Percentiles rank a stretch among this genome's conserved stretches.
Conservation (phyloP, 73 alveolate genomes). For the Paraurostyla sp. region DNA sequence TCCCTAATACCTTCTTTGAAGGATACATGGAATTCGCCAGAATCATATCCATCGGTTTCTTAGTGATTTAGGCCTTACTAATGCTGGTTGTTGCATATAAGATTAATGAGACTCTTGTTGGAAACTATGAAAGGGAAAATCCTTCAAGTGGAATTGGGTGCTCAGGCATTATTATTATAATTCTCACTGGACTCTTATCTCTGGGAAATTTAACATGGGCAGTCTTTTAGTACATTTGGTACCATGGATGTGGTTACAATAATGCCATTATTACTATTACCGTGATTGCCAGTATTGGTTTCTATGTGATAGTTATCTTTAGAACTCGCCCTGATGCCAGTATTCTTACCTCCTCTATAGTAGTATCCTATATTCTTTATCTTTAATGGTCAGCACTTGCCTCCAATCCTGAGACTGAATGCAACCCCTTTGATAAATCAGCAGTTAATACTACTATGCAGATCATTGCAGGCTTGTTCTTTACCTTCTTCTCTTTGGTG, state of each 20-base stretch:
- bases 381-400: constrained; percentile 74
- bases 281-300: constrained; percentile 14
- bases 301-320: constrained; percentile 60
- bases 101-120: constrained; percentile 51
- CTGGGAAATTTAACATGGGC: constrained; percentile 34
- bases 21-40: constrained; percentile 73
- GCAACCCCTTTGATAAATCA: constrained; percentile 50
- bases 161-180: constrained; percentile 52
- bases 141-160: constrained; percentile 53
- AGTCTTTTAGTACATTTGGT: constrained; percentile 70
- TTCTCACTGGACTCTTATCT: constrained; percentile 43
- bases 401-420: constrained; percentile 57
- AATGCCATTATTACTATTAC: constrained; percentile 60
- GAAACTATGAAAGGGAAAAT: constrained; percentile 57
- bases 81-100: constrained; percentile 68
- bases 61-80: constrained; percentile 68
- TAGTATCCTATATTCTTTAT: constrained; percentile 47
- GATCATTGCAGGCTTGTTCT: constrained; percentile 57
- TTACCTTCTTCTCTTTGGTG: constrained; percentile 63
- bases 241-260: constrained; percentile 67
- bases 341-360: constrained; percentile 67
- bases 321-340: constrained; percentile 76
- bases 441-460: constrained; percentile 51
- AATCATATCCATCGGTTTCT: constrained; percentile 54
- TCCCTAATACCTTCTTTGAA: constrained; percentile 83